Evolutionary conservation across 352 stramenopile species (phyloP).

Genomic region (Pythium chondricola): DNA sequence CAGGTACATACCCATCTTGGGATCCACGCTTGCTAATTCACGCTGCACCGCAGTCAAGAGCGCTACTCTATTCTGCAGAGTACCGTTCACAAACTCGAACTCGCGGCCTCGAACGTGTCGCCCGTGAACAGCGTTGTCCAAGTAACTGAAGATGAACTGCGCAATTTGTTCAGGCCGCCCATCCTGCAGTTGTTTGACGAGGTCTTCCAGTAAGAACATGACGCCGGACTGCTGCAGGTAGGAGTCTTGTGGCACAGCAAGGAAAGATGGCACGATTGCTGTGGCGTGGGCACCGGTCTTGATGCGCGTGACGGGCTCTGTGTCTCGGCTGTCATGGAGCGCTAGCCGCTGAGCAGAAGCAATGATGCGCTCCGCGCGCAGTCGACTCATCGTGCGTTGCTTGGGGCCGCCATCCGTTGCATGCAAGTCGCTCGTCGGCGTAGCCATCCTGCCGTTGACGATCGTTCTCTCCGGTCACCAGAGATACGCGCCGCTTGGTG

Average conservation of each 20-base stretch:
- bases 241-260: conserved; percentile 22
- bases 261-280: conserved; percentile 9
- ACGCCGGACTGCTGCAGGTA: conserved; percentile 54
- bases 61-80: conserved; percentile 42
- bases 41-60: conserved; percentile 42
- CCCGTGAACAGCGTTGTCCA: conserved; percentile 26
- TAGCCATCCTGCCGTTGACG: too few relatives aligned
- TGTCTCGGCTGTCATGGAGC: conserved; percentile 12
- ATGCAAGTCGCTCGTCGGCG: too few relatives aligned
- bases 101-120: conserved; percentile 28
- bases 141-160: conserved; percentile 40
- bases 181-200: conserved; percentile 44
- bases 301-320: not conserved
- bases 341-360: conserved; percentile 30
- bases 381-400: conserved; percentile 23
- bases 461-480: conserved; percentile 4
- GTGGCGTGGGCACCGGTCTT: not conserved
- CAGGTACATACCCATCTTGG: conserved; percentile 20
- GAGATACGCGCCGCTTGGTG: conserved; percentile 15
- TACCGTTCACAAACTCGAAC: conserved; percentile 51
- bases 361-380: conserved; percentile 41
- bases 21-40: conserved; percentile 32
- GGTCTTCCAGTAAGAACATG: conserved; percentile 48
- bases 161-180: conserved; percentile 31
- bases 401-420: not conserved